phyloP scores from a whole-genome alignment of 2,329 filamentous ascomycete genomes.

The Pseudopithomyces chartarum region DNA sequence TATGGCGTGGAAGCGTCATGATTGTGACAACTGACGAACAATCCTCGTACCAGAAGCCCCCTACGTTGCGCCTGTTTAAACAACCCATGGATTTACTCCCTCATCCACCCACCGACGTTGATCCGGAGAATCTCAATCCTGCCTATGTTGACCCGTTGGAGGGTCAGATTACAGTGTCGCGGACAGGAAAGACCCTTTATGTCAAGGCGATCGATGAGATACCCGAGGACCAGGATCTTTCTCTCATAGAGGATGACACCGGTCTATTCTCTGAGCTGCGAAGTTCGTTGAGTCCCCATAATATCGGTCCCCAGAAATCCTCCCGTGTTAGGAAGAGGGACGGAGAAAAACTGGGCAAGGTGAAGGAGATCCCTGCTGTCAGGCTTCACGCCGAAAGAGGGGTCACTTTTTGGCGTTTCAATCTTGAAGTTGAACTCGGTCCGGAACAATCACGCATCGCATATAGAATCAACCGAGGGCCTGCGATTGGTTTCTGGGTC shows the following conservation, averaged over 20 bases:
- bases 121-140: conserved; percentile 67
- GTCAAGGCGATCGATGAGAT: conserved; percentile 89
- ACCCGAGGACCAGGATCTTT: conserved; percentile 77
- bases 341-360: conserved; percentile 80
- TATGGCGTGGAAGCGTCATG: conserved; percentile 94
- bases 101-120: conserved; percentile 73
- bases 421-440: conserved; percentile 85
- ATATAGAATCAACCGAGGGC: conserved; percentile 93
- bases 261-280: conserved; percentile 78
- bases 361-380: conserved; percentile 80
- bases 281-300: conserved; percentile 55
- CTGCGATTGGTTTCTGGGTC: conserved; percentile 91
- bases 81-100: conserved; percentile 84
- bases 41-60: conserved; percentile 79
- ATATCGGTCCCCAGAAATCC: conserved; percentile 35
- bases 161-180: conserved; percentile 82
- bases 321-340: conserved; percentile 63
- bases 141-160: conserved; percentile 90
- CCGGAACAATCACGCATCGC: conserved; percentile 82
- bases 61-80: conserved; percentile 81
- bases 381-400: conserved; percentile 84
- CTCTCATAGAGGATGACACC: conserved; percentile 75
- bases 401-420: conserved; percentile 96
- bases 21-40: conserved; percentile 87
- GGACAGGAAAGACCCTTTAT: conserved; percentile 84